Base-by-base conservation (phyloP, 2,329 filamentous ascomycete species). In the Triangularia setosa region DNA sequence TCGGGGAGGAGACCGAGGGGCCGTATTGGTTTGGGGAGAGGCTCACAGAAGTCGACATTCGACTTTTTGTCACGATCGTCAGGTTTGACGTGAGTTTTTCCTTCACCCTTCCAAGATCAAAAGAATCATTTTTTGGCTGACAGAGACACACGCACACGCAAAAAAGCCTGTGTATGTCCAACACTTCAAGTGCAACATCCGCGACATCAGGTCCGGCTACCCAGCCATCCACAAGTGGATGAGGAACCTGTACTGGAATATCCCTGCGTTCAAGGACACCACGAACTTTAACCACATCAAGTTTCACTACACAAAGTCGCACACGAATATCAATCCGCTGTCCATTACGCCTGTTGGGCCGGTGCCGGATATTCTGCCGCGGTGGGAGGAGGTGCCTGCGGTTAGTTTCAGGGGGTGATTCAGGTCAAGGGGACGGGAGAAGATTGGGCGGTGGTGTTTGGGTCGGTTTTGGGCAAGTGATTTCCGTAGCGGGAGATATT, bases 241-340 rank as follows among this genome's bases (percentile, higher is more conserved):
- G 79, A 84, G 91, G 62, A 84, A 89, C 73, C 79, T 96, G 71
- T 97, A 97, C 80, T 97, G 93, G 93, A 89, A 89, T 70, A 76
- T 87, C 24, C 81, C 87, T 0, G 92, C 92, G 2, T 97, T 96
- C 79, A 80, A 81, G 68, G 86, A 90, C 60, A 95, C 93, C 66
- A 96, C 93, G 23, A 86, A 97, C 76, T 97, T 96, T 75, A 86
- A 96, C 76, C 95, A 99, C 79, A 98, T 98, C 80, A 97, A 96
- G 85, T 90, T 81, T 76, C 87, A 89, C 75, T 87, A 86, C 75
- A 86, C 85, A 65, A 79, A 82, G 71, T 87, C 83, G 69, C 84
- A 87, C 72, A 81, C 81, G 9, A 83, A 90, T 79, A 89, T 90
- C 74, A 90, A 90, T 76, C 87, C 87, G 16, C 76, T 80, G 58